Base-by-base conservation (phyloP, 495 filamentous ascomycete species). In the Penicillium longicatenatum region DNA sequence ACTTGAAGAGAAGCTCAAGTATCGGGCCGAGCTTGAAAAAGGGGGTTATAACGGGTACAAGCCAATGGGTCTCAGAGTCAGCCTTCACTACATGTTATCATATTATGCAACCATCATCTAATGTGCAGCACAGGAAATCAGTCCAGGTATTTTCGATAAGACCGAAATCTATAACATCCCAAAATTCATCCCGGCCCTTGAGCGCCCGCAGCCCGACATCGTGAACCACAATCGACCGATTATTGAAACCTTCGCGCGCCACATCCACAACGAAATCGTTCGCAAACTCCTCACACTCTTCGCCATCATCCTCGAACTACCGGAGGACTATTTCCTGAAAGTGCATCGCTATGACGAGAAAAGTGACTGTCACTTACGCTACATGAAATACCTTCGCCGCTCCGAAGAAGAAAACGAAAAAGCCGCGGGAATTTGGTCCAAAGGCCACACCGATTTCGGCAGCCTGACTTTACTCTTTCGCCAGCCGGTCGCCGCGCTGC, bases 131-230 rank as follows among this genome's bases (percentile, higher is more conserved):
- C 58, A 50, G 57, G 69, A 50, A 57, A 37, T 41, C 14, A 53
- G 64, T 35, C 70, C 70, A 1, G 74, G 72, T 3, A 58, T 75
- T 2, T 69, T 68, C 22, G 82, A 86, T 64, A 86, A 84, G 30
- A 72, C 77, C 21, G 81, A 85, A 64, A 71, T 76, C 9, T 83
- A 80, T 63, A 84, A 85, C 55, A 77, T 85, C 47, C 75, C 76
- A 16, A 85, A 85, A 54, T 74, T 74, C 33, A 77, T 73, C 3
- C 71, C 74, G 0, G 70, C 76, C 17, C 64, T 37, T 50, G 74
- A 76, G 43, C 65, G 74, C 0, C 54, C 63, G 5, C 80, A 82
- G 35, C 79, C 79, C 0, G 66, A 68, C 6, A 61, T 83, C 10
- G 69, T 83, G 44, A 51, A 62, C 10, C 55, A 64, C 0, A 65